Evolutionary conservation across 2,329 filamentous ascomycete species (phyloP).

Genomic region (Sphaerostilbella broomeana): DNA sequence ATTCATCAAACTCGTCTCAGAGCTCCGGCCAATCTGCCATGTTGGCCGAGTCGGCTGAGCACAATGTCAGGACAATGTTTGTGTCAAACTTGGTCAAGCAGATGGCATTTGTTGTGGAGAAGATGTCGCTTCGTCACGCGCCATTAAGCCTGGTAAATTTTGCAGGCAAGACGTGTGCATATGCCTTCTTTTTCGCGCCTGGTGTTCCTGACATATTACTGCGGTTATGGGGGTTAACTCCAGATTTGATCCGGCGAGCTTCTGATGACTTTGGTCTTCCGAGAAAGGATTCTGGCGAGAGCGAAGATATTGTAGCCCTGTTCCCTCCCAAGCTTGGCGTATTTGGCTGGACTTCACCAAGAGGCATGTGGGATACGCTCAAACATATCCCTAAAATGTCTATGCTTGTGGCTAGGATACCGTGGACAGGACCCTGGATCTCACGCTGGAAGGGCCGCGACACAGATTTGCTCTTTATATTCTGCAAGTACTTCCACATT

Average conservation of each 20-base stretch:
- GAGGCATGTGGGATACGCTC: slow-evolving; percentile 47
- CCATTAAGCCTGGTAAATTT: slow-evolving; percentile 68
- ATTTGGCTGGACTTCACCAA: slow-evolving; percentile 50
- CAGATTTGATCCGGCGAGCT: slow-evolving; percentile 63
- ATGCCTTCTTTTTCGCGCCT: slow-evolving; percentile 88
- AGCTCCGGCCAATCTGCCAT: slow-evolving; percentile 57
- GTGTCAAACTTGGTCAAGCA: slow-evolving; percentile 74
- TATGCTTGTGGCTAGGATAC: slow-evolving; percentile 62
- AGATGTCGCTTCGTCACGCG: slow-evolving; percentile 70
- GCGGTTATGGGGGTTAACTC: slow-evolving; percentile 68
- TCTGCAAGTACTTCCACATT: slow-evolving; percentile 81
- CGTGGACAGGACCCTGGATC: slow-evolving; percentile 81
- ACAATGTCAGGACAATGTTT: slow-evolving; percentile 85
- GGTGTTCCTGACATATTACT: slow-evolving; percentile 78
- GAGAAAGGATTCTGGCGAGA: slow-evolving; percentile 47
- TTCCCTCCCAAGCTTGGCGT: slow-evolving; percentile 63
- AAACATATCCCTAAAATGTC: slow-evolving; percentile 60
- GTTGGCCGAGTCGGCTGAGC: slow-evolving; percentile 63
- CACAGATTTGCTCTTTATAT: slow-evolving; percentile 86
- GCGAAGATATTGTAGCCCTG: slow-evolving; percentile 57
- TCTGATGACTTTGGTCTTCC: slow-evolving; percentile 62
- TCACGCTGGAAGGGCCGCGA: slow-evolving; percentile 81
- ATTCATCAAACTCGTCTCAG: slow-evolving; percentile 53
- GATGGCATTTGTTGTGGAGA: slow-evolving; percentile 80
- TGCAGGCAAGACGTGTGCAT: slow-evolving; percentile 83